Evolutionary conservation across 2,329 filamentous ascomycete species (phyloP).

Genomic region (Aspergillus ruber): DNA sequence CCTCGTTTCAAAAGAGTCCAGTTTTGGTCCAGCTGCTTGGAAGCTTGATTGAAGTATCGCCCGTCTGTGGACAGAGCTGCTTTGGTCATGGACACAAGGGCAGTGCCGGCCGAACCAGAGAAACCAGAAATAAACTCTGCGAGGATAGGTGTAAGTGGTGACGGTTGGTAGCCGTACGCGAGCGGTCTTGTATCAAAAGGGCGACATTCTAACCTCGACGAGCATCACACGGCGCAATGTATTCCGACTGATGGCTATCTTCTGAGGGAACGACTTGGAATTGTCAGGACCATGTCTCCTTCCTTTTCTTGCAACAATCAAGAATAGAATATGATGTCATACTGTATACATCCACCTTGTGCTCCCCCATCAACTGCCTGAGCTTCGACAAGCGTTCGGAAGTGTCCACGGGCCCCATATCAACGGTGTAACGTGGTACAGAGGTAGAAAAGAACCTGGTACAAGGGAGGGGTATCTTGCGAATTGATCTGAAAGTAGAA

Average conservation of each 20-base stretch:
- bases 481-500: conserved; percentile 22
- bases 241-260: conserved; percentile 96
- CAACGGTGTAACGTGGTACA: conserved; percentile 33
- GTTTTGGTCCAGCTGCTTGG: conserved; percentile 82
- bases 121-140: conserved; percentile 84
- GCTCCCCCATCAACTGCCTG: conserved; percentile 77
- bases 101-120: conserved; percentile 88
- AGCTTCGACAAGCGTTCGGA: conserved; percentile 67
- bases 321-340: conserved; percentile 25
- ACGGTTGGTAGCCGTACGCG: conserved; percentile 3
- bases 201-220: conserved; percentile 56
- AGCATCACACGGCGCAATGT: conserved; percentile 92
- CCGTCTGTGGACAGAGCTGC: conserved; percentile 91
- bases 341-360: conserved; percentile 90
- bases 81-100: conserved; percentile 77
- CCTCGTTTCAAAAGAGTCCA: conserved; percentile 92
- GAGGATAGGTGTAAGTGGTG: conserved; percentile 10
- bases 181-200: not conserved
- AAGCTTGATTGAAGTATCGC: conserved; percentile 94
- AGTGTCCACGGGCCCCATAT: conserved; percentile 77
- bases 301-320: conserved; percentile 2
- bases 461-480: conserved; percentile 17
- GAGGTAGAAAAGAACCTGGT: conserved; percentile 35
- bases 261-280: conserved; percentile 82
- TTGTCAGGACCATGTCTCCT: conserved; percentile 25